phyloP scores from a whole-genome alignment of 2,329 filamentous ascomycete species.

The Nemania sp. region DNA sequence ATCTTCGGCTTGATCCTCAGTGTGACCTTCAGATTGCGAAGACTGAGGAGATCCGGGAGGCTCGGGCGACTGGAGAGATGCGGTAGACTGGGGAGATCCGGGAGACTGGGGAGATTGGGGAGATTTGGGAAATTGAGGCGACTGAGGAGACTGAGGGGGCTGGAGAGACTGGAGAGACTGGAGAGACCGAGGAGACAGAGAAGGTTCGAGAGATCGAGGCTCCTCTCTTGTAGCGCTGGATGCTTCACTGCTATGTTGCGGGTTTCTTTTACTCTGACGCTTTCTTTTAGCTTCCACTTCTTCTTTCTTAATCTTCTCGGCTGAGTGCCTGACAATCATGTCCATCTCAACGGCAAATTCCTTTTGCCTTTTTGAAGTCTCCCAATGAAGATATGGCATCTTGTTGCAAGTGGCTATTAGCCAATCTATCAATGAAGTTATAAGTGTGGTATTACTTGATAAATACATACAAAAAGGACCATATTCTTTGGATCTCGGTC shows the following conservation, averaged over 20 bases:
- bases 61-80: too few species aligned
- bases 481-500: slow-evolving; percentile 26
- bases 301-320: background rate
- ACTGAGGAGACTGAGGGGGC: too few species aligned
- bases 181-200: too few species aligned
- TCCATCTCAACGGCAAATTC: slow-evolving; percentile 37
- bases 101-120: background rate
- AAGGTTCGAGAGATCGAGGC: too few species aligned
- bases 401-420: slow-evolving; percentile 17
- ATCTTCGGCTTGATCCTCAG: too few species aligned
- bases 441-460: background rate
- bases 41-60: background rate
- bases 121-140: background rate
- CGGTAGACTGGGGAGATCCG: too few species aligned
- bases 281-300: background rate
- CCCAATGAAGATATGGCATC: slow-evolving; percentile 50
- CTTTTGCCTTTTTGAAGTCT: slow-evolving; percentile 41
- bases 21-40: background rate
- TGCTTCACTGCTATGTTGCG: too few species aligned
- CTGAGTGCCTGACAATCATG: slow-evolving; percentile 3
- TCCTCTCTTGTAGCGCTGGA: too few species aligned
- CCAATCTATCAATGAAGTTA: too few species aligned
- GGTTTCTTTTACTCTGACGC: background rate
- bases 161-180: too few species aligned
- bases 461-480: slow-evolving; percentile 31